Conservation (phyloP, 208 protist genomes). For the Leishmania tarentolae region DNA sequence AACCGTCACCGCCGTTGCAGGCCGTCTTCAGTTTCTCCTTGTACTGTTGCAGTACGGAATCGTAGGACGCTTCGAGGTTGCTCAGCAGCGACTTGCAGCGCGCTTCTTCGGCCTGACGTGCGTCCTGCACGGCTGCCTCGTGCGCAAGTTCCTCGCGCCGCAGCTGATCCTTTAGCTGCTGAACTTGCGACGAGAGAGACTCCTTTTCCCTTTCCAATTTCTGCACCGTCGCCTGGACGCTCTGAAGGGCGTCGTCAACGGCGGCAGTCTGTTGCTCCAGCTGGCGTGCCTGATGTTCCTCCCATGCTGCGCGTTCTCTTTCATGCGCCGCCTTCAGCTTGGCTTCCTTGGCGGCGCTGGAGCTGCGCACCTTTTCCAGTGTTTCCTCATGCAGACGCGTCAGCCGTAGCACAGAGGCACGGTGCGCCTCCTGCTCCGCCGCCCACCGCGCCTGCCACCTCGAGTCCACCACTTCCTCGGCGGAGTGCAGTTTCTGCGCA, state of each 20-base stretch:
- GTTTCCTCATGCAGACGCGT: conserved; percentile 4
- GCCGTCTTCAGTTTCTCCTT: conserved; percentile 6
- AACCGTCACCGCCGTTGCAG: not conserved
- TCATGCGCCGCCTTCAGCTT: conserved; percentile 32
- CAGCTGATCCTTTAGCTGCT: conserved; percentile 10
- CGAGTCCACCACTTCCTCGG: conserved; percentile 24
- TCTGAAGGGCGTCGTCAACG: conserved; percentile 27
- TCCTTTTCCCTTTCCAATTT: conserved; percentile 21
- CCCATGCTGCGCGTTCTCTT: conserved; percentile 32
- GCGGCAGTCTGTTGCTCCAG: conserved; percentile 16
- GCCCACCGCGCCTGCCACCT: conserved; percentile 33
- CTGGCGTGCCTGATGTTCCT: conserved; percentile 13
- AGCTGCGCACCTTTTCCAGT: conserved; percentile 21
- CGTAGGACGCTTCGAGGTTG: conserved; percentile 14
- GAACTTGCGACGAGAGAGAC: not conserved
- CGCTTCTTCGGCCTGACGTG: not conserved
- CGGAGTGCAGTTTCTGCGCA: conserved; percentile 17
- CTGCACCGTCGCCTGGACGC: conserved; percentile 24
- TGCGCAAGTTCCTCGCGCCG: conserved; percentile 6
- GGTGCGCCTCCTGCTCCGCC: conserved; percentile 32
- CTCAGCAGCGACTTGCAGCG: conserved; percentile 10
- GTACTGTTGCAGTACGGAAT: conserved; percentile 13
- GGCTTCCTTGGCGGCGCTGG: conserved; percentile 29
- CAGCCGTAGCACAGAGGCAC: conserved; percentile 7
- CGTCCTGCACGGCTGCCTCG: conserved; percentile 15